phyloP scores from a whole-genome alignment of 371 early-diverging fungal species.

The Mucor circinelloides region DNA sequence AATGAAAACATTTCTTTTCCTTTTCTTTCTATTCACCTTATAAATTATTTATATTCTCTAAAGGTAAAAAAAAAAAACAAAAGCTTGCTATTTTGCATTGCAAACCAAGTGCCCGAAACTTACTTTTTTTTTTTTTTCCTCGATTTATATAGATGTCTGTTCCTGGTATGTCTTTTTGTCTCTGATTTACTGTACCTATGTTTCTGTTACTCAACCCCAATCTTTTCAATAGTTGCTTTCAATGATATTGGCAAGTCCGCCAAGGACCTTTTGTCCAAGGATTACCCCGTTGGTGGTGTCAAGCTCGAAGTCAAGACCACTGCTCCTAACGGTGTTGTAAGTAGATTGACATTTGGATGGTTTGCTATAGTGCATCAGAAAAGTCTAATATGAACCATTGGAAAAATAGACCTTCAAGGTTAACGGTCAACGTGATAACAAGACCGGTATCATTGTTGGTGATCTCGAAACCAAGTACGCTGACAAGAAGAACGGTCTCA shows the following conservation, averaged over 20 bases:
- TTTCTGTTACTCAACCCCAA: constrained; percentile 1
- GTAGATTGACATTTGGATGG: constrained; percentile 25
- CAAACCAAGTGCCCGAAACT: neutral
- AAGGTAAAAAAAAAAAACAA: constrained; percentile 10
- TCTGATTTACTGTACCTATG: neutral
- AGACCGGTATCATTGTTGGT: constrained; percentile 90
- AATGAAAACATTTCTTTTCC: constrained; percentile 4
- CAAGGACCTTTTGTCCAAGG: constrained; percentile 95
- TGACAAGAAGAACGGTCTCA: constrained; percentile 90
- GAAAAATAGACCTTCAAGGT: constrained; percentile 88
- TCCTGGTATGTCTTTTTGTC: constrained; percentile 19
- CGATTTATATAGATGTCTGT: constrained; percentile 23
- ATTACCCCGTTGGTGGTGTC: constrained; percentile 91
- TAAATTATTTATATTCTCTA: constrained; percentile 5
- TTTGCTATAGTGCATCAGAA: neutral
- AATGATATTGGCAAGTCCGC: constrained; percentile 94
- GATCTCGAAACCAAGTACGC: constrained; percentile 96
- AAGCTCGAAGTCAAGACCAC: constrained; percentile 97
- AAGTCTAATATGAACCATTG: neutral
- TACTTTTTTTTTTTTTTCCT: neutral
- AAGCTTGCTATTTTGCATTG: neutral
- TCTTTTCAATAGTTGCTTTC: constrained; percentile 62
- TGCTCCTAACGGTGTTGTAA: constrained; percentile 92
- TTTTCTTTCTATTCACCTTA: constrained; percentile 11
- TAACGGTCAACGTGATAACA: constrained; percentile 90